Base-by-base conservation (phyloP, 345 rosid genomes). In the Trapa incisa region DNA sequence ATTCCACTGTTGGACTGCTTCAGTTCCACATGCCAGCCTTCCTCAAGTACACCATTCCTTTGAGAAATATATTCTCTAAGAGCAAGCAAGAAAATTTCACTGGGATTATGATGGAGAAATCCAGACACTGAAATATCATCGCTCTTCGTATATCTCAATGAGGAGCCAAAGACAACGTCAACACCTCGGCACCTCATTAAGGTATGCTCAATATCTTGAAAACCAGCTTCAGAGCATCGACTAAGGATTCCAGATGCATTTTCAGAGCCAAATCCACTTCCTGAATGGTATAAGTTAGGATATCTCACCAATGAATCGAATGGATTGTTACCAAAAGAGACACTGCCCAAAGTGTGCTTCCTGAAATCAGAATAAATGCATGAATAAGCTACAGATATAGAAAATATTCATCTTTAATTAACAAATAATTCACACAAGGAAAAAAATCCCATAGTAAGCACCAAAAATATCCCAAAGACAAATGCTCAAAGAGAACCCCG, bases 21-120 rank as follows among this genome's bases (percentile, higher is more conserved):
- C 66, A 87, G 75, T 76, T 94, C 93, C 41, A 89, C 93, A 52
- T 52, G 83, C 97, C 96, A 89, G 58, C 95, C 99, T 71, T 89
- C 92, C 67, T 84, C 97, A 52, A 91, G 79, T 64, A 79, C 79
- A 66, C 96, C 99, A 71, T 85, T 88, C 82, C 86, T 86, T 80
- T 86, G 91, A 69, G 93, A 80, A 73, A 91, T 74, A 68, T 82
- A 89, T 37, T 87, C 85, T 80, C 83, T 87, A 69, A 94, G 96
- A 73, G 81, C 67, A 43, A 41, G 53, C 86, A 92, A 79, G 53
- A 80, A 77, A 39, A 84, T 65, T 83, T 90, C 96, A 43, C 82
- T 80, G 54, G 82, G 79, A 78, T 84, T 86, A 75, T 65, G 76
- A 71, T 88, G 81, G 61, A 87, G 81, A 75, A 79, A 79, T 81